Base-by-base conservation (phyloP, 305 asterid genomes). In the Withania somnifera region DNA sequence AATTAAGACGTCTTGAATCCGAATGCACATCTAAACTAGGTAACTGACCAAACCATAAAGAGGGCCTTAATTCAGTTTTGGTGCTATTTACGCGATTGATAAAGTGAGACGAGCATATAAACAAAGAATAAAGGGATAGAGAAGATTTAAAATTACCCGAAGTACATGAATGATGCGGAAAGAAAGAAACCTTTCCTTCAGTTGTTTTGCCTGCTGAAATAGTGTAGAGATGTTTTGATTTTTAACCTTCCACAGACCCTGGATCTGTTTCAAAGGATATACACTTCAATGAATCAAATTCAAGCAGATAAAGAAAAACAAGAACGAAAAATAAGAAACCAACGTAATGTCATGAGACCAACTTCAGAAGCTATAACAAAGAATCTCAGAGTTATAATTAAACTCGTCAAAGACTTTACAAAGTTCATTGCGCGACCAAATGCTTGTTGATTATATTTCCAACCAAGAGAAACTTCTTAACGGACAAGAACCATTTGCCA, bases 221-320 rank as follows among this genome's bases (percentile, higher is more conserved):
- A 90, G 83, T 84, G 83, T 81, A 42, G 94, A 87, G 77, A 97
- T 94, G 85, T 93, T 94, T 81, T 93, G 93, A 86, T 92, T 93
- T 86, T 89, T 94, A 73, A 94, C 99, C 90, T 87, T 97, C 99
- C 99, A 97, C 73, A 87, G 86, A 85, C 98, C 98, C 86, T 94
- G 97, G 80, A 97, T 90, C 99, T 97, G 85, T 86, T 85, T 36
- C 63, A 63, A 51, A 82, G 52, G 60, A 26, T 50, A 47, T 52
- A 66, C 15, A 75, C 26, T 75, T 75, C 22, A 50, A 75, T 28
- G 60, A 26, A 75, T 75, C 79, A 75, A 26, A 24, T 15, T 51
- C 45, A 75, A 47, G 10, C 45, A 75, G 79, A 75, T 75, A 75
- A 47, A 50, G 79, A 6, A 38, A 64, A 36, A 1, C 0, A 34